phyloP scores from a whole-genome alignment of 1,139 yeast genomes.

The Lodderomyces pseudojiufengensis region DNA sequence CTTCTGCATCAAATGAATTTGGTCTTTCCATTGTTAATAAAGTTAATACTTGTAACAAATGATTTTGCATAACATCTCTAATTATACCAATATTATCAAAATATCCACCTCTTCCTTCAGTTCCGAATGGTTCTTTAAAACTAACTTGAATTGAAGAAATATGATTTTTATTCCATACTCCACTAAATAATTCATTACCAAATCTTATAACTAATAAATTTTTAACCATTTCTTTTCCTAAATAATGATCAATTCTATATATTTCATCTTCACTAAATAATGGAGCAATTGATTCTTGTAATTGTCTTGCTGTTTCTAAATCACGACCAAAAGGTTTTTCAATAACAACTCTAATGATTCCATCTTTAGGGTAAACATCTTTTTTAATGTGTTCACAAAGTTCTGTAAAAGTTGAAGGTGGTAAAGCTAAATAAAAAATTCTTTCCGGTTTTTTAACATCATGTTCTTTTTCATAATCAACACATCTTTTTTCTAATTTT shows the following conservation, averaged over 20 bases:
- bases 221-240: conserved; percentile 98
- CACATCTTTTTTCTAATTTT: conserved; percentile 51
- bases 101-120: conserved; percentile 98
- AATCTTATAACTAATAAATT: conserved; percentile 84
- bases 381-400: conserved; percentile 75
- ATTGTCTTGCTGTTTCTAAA: conserved; percentile 67
- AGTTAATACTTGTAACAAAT: conserved; percentile 86
- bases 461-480: conserved; percentile 51
- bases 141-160: conserved; percentile 80
- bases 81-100: conserved; percentile 93
- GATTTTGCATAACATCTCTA: conserved; percentile 98
- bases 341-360: conserved; percentile 77
- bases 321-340: conserved; percentile 99
- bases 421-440: conserved; percentile 87
- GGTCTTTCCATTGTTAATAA: conserved; percentile 96
- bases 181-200: conserved; percentile 79
- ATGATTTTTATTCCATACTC: conserved; percentile 82
- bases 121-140: conserved; percentile 95
- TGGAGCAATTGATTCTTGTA: conserved; percentile 77
- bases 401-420: conserved; percentile 83
- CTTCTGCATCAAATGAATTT: conserved; percentile 82
- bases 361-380: conserved; percentile 62
- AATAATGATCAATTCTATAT: conserved; percentile 93
- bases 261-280: conserved; percentile 87
- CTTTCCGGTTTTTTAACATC: conserved; percentile 53